These are phyloP conservation scores for Cicer bijugum DNA, from an alignment of 306 rosid genomes.

Conservation along the genomic window DNA sequence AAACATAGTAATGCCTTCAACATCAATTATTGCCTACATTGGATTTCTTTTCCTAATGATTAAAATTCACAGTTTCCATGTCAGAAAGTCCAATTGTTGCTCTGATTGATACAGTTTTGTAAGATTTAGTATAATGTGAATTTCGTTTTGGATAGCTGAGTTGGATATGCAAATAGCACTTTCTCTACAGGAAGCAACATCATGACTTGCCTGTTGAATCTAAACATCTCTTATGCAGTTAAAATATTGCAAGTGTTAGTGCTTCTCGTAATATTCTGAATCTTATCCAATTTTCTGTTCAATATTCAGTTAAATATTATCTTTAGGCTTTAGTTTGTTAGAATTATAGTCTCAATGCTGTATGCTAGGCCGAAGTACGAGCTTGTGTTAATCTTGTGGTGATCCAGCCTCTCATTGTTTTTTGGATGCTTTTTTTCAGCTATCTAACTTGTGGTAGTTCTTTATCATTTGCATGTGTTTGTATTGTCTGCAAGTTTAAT, in stretches of 20 bases:
- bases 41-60: conserved; percentile 19
- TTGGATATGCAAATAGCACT: conserved; percentile 23
- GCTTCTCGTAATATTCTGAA: conserved; percentile 4
- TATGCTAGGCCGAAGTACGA: conserved; percentile 8
- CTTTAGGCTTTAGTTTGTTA: conserved; percentile 10
- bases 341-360: background rate
- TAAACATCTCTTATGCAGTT: background rate
- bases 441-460: conserved; percentile 26
- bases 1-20: conserved; percentile 11
- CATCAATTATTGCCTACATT: conserved; percentile 7
- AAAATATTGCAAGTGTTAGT: background rate
- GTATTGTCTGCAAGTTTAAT: conserved; percentile 27
- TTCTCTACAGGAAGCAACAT: background rate
- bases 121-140: conserved; percentile 4
- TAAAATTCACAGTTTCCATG: conserved; percentile 19
- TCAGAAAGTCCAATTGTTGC: conserved; percentile 20
- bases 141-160: conserved; percentile 9
- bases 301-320: conserved; percentile 5
- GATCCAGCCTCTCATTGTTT: conserved; percentile 14
- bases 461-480: conserved; percentile 16
- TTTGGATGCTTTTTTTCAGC: conserved; percentile 9
- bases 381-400: conserved; percentile 12
- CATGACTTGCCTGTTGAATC: background rate
- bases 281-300: conserved; percentile 5
- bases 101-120: background rate